These are phyloP conservation scores for Oidium heveae DNA, from an alignment of 2,329 filamentous ascomycete genomes.

Conservation along the genomic window DNA sequence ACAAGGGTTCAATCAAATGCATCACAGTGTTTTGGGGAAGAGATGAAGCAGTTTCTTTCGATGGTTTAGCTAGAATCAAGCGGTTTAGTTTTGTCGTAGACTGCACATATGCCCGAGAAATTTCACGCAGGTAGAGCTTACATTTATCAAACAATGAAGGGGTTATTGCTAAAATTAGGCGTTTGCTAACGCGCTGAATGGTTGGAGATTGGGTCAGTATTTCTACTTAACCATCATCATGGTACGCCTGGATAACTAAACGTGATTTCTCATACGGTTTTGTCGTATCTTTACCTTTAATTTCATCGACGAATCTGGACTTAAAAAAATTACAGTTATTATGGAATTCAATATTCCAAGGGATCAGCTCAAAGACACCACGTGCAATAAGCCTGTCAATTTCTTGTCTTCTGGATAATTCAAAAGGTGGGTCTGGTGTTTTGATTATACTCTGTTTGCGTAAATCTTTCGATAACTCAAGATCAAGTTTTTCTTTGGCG, in stretches of 20 bases:
- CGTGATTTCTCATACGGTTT: background rate
- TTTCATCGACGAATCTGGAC: too few relatives aligned
- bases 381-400: background rate
- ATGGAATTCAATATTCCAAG: background rate
- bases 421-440: background rate
- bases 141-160: background rate
- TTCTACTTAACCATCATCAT: background rate
- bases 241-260: background rate
- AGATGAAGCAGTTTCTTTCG: background rate
- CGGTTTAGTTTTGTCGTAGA: background rate
- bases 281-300: background rate
- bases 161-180: background rate
- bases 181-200: background rate
- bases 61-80: background rate
- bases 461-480: background rate
- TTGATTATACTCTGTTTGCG: background rate
- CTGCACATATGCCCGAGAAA: background rate
- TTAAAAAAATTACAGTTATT: background rate
- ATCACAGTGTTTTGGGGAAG: background rate
- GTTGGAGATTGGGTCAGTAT: conserved; percentile 1
- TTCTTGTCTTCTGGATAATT: background rate
- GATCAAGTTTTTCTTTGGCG: background rate
- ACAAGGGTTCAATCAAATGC: background rate
- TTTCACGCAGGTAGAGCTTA: background rate
- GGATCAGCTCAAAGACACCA: background rate